These are phyloP conservation scores for Solanum appendiculatum DNA, from an alignment of 257 asterid species.

Conservation along the genomic window DNA sequence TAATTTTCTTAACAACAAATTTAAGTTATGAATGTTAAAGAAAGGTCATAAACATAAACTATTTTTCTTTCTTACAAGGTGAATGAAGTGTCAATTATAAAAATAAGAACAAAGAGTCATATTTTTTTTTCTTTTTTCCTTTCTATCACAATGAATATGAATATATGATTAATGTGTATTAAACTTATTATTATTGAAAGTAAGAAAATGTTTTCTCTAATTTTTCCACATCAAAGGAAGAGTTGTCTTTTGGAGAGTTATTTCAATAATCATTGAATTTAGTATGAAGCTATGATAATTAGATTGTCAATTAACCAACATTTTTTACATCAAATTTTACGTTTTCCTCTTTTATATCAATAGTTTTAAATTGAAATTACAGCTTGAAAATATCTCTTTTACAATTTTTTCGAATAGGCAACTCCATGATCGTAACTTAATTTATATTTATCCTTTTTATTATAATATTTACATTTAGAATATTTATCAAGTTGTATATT, in stretches of 20 bases:
- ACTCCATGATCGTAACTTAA: neutral
- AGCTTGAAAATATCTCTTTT: neutral
- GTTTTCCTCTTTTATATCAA: neutral
- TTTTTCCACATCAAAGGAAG: neutral
- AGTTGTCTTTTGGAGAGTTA: neutral
- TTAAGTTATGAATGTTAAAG: neutral
- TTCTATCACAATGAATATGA: no score
- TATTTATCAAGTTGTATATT: neutral
- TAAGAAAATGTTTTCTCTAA: neutral
- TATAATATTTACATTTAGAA: no score
- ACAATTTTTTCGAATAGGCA: neutral
- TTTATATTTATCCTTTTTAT: neutral
- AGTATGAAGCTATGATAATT: neutral
- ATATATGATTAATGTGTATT: no score
- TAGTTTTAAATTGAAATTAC: neutral
- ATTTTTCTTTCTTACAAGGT: neutral
- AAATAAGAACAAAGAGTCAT: neutral
- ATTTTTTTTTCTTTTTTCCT: no score
- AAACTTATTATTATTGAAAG: no score
- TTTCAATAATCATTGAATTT: neutral
- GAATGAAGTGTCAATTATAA: neutral
- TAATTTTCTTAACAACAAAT: neutral
- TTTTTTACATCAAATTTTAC: neutral
- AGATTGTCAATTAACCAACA: neutral
- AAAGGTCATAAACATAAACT: neutral